These are phyloP conservation scores for Sugiyamaella smithiae DNA, from an alignment of 805 yeast genomes.

Conservation along the genomic window DNA sequence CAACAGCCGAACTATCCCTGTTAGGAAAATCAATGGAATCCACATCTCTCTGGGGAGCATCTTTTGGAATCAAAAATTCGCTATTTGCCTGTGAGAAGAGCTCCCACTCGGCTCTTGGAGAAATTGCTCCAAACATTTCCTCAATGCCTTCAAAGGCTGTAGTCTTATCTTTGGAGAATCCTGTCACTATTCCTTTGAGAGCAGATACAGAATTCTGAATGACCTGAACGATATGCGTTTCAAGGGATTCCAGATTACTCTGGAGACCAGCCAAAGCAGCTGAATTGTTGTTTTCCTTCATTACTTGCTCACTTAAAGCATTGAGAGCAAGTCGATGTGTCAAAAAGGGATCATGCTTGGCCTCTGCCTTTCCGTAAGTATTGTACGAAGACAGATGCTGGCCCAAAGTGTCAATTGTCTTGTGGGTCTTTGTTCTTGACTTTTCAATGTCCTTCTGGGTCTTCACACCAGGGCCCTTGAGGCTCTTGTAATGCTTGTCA, in stretches of 20 bases:
- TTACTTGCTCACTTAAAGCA: constrained; percentile 42
- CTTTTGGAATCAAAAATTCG: constrained; percentile 34
- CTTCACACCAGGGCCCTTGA: constrained; percentile 36
- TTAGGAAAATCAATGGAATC: constrained; percentile 39
- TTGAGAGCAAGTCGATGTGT: constrained; percentile 38
- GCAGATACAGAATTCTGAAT: constrained; percentile 40
- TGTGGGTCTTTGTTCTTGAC: constrained; percentile 36
- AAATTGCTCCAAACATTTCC: constrained; percentile 35
- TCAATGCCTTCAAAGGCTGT: constrained; percentile 34
- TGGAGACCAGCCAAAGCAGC: constrained; percentile 46
- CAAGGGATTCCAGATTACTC: constrained; percentile 40
- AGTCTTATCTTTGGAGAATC: constrained; percentile 32
- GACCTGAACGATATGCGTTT: constrained; percentile 42
- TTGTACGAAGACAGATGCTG: constrained; percentile 36
- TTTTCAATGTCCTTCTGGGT: constrained; percentile 39
- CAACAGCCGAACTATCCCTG: constrained; percentile 39
- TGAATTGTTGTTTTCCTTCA: constrained; percentile 45
- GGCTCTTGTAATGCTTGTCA: constrained; percentile 43
- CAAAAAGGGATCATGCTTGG: constrained; percentile 47
- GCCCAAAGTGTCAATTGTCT: constrained; percentile 39
- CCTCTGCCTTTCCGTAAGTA: constrained; percentile 33
- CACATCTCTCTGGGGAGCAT: constrained; percentile 39
- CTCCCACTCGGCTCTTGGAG: constrained; percentile 46
- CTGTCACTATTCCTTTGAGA: constrained; percentile 32
- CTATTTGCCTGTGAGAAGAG: constrained; percentile 37